Base-by-base conservation (phyloP, 2,329 filamentous ascomycete genomes). In the Aciculosporium take region DNA sequence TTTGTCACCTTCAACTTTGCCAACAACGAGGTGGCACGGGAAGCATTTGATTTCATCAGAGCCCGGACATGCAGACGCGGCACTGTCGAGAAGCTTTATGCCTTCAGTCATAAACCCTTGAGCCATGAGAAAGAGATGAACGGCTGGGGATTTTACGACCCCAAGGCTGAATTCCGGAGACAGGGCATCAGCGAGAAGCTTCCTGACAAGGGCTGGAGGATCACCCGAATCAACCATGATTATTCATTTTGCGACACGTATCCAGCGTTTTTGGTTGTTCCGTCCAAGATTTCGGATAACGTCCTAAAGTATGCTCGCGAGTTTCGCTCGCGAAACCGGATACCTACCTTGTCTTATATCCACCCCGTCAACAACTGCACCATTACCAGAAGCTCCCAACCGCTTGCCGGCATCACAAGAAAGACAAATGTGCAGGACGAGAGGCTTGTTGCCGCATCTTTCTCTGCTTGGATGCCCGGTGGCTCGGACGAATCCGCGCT, bases 281-380 rank as follows among this genome's bases (percentile, higher is more conserved):
- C 91, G 18, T 78, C 81, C 20, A 77, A 75, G 44, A 94, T 98
- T 50, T 96, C 89, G n/a, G 91, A 98, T 61, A 95, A 91, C 55
- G 87, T 89, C 37, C 74, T 98, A 38, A 94, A 94, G 55, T 94
- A 98, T 56, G 91, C 88, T 21, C 83, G 80, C 45, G 76, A 79
- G 47, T 96, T 94, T 62, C 82, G 91, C 39, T 96, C 91, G 1
- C 77, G 88, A 45, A 79, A 81, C 48, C 80, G 91, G 45, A 88
- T 98, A 59, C 91, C 91, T 2, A 83, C 80, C 3, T 66, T 98
- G 30, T 87, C 87, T 18, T 98, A 98, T 60, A 76, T 95, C n/a
- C 91, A 98, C 59, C 85, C 86, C 0, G 71, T 95, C 53, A 98
- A 96, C 58, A 94, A 94, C 58, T 96, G 91, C 60, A 91, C 88